These are phyloP conservation scores for Trichosporon sp. DNA, from an alignment of 1,284 basidiomycete genomes.

Conservation along the genomic window DNA sequence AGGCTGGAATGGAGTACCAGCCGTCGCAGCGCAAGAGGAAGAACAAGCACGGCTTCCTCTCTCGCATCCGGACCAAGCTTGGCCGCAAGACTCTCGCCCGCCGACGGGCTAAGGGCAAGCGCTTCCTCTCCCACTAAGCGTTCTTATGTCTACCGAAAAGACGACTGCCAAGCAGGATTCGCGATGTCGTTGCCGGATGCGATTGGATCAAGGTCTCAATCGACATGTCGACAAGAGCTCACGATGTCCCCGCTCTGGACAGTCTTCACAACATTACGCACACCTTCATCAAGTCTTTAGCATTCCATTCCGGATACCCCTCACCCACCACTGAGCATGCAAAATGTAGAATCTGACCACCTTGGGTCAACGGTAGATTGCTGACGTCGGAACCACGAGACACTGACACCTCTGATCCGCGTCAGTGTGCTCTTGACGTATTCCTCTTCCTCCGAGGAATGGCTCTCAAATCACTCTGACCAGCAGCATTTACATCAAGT, in stretches of 20 bases:
- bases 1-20: constrained; percentile 71
- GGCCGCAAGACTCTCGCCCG: constrained; percentile 55
- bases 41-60: constrained; percentile 79
- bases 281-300: not conserved
- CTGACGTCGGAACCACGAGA: too few species aligned
- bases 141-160: not conserved
- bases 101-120: constrained; percentile 58
- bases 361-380: not conserved
- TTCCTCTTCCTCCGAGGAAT: too few species aligned
- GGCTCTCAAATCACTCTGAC: not conserved
- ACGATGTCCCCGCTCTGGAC: too few species aligned
- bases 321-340: constrained; percentile 3
- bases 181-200: too few species aligned
- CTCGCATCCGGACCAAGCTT: constrained; percentile 49
- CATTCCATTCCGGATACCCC: not conserved
- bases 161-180: too few species aligned
- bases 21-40: constrained; percentile 83
- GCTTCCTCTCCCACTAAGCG: constrained; percentile 55
- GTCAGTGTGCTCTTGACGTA: too few species aligned
- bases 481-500: not conserved
- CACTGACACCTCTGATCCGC: not conserved
- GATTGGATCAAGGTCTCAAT: too few species aligned
- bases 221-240: too few species aligned
- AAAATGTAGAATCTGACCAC: not conserved
- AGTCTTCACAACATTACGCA: not conserved